phyloP scores from a whole-genome alignment of 129 eudicot species.

The Silybum marianum region DNA sequence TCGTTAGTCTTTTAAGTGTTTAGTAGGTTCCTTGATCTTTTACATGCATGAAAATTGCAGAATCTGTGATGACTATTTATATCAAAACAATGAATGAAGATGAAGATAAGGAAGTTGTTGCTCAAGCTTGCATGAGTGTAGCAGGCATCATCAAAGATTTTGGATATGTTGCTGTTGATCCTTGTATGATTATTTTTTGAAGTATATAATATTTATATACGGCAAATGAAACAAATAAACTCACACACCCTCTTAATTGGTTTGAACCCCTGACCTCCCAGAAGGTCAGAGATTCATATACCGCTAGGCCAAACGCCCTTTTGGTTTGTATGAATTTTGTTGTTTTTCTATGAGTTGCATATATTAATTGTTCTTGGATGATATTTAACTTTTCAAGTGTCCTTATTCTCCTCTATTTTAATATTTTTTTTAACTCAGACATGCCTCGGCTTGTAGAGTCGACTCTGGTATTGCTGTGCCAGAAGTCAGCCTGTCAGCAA shows the following conservation, averaged over 20 bases:
- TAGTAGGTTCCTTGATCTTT: constrained; percentile 4
- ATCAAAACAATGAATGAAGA: constrained; percentile 88
- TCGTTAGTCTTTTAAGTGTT: constrained; percentile 26
- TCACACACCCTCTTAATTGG: too few species aligned
- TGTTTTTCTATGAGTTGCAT: neutral
- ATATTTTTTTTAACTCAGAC: constrained; percentile 39
- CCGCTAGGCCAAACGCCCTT: too few species aligned
- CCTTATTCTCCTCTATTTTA: constrained; percentile 1
- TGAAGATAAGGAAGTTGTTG: constrained; percentile 96
- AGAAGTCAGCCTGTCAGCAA: constrained; percentile 76
- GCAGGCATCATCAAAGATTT: constrained; percentile 72
- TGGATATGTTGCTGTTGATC: constrained; percentile 68
- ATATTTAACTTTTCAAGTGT: constrained; percentile 10
- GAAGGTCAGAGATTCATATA: too few species aligned
- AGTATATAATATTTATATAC: too few species aligned
- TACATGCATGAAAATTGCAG: constrained; percentile 36
- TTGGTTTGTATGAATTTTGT: constrained; percentile 47
- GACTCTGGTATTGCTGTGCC: constrained; percentile 56
- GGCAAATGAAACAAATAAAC: too few species aligned
- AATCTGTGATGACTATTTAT: constrained; percentile 78
- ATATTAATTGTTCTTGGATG: constrained; percentile 3
- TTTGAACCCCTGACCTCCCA: too few species aligned
- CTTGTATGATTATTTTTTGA: too few species aligned
- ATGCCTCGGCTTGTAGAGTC: constrained; percentile 77
- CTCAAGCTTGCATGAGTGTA: constrained; percentile 89